phyloP scores from a whole-genome alignment of 495 filamentous ascomycete genomes.

The Aspergillus diversus region DNA sequence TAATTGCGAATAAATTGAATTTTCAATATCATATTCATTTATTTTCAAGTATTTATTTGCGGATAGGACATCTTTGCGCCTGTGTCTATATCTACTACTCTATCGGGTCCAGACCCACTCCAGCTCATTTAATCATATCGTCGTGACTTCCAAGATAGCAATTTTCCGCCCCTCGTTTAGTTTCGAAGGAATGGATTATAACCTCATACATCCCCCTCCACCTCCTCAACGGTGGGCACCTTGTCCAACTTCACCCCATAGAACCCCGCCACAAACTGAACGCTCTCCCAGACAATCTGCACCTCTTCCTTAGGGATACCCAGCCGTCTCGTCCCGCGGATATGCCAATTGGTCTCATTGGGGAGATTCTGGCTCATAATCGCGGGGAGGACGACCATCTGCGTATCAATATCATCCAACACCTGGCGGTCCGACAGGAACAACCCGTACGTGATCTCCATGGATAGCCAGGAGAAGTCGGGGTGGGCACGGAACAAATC shows the following conservation, averaged over 20 bases:
- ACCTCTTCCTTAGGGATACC: conserved; percentile 56
- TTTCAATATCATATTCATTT: not conserved
- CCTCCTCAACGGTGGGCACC: conserved; percentile 53
- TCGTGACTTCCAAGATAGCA: no score
- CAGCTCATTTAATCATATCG: no score
- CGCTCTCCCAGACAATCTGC: conserved; percentile 45
- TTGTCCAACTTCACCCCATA: conserved; percentile 41
- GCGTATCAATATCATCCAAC: conserved; percentile 55
- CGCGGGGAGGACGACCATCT: conserved; percentile 56
- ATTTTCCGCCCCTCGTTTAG: no score
- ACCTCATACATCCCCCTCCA: conserved; percentile 42
- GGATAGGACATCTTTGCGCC: no score
- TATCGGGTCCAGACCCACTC: no score
- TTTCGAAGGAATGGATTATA: conserved; percentile 3
- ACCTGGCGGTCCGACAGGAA: conserved; percentile 59
- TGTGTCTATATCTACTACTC: no score
- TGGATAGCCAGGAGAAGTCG: conserved; percentile 49
- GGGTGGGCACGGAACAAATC: conserved; percentile 52
- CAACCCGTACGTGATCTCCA: conserved; percentile 59
- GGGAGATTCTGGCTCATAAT: conserved; percentile 64
- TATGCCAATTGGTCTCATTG: conserved; percentile 59
- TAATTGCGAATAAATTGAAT: not conserved
- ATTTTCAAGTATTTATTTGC: no score
- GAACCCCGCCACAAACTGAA: conserved; percentile 42
- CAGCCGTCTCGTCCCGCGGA: conserved; percentile 55